Percentiles rank a stretch among this genome's conserved stretches.
These are phyloP conservation scores for Xylariaceae sp. DNA, from an alignment of 2,329 filamentous ascomycete species.

Conservation along the genomic window DNA sequence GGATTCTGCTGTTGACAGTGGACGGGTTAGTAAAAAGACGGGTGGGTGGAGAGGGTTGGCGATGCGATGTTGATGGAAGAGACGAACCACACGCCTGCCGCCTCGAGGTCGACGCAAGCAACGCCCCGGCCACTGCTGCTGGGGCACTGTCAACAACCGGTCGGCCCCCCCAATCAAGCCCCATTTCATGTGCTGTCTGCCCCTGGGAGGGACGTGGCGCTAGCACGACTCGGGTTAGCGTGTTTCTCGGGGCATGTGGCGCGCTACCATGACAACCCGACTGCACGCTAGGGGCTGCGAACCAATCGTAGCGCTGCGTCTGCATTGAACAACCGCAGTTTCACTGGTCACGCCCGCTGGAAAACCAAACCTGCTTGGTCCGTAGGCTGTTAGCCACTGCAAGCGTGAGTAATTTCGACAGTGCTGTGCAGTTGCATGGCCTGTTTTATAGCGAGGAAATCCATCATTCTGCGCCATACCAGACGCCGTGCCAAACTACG, in stretches of 20 bases:
- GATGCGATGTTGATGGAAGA: slow-evolving; percentile 19
- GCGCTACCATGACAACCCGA: slow-evolving; percentile 32
- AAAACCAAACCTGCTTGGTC: too few relatives aligned
- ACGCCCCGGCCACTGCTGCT: slow-evolving; percentile 10
- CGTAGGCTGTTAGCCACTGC: too few relatives aligned
- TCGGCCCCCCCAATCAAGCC: slow-evolving; percentile 11
- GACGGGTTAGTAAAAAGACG: slow-evolving; percentile 16
- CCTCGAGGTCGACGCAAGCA: slow-evolving; percentile 6
- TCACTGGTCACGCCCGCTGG: too few relatives aligned
- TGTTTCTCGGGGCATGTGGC: slow-evolving; percentile 21
- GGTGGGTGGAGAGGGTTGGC: slow-evolving; percentile 14
- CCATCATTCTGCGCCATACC: too few relatives aligned
- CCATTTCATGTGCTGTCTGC: slow-evolving; percentile 23
- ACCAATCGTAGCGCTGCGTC: too few relatives aligned
- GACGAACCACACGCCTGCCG: slow-evolving; percentile 8
- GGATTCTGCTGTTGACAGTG: slow-evolving; percentile 7
- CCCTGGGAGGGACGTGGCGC: slow-evolving; percentile 24
- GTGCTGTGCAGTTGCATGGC: too few relatives aligned
- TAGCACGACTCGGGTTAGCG: slow-evolving; percentile 21
- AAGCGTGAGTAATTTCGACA: too few relatives aligned
- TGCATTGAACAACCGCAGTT: too few relatives aligned
- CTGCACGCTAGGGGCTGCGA: not conserved
- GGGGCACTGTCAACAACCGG: slow-evolving; percentile 20
- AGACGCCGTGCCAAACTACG: too few relatives aligned
- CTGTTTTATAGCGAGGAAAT: too few relatives aligned